These are phyloP conservation scores for Pseudocercospora fijiensis DNA, from an alignment of 2,329 filamentous ascomycete species.

Conservation along the genomic window DNA sequence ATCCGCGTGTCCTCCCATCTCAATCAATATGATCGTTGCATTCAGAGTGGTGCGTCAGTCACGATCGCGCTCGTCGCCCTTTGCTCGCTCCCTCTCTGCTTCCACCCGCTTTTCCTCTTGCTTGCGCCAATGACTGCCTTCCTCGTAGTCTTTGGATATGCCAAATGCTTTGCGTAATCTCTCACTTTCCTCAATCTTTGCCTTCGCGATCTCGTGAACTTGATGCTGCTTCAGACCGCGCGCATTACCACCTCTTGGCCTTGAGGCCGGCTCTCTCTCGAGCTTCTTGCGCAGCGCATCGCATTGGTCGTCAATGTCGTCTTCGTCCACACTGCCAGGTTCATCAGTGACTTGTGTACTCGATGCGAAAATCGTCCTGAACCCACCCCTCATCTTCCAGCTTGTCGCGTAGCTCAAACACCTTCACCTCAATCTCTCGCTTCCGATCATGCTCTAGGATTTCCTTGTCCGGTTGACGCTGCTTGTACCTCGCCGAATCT, in stretches of 20 bases:
- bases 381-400: conserved; percentile 84
- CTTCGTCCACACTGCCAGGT: conserved; percentile 67
- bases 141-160: conserved; percentile 80
- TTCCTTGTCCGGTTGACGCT: conserved; percentile 82
- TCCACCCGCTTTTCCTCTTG: conserved; percentile 66
- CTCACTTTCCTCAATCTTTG: conserved; percentile 95
- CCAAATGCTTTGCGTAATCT: conserved; percentile 80
- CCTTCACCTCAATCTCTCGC: conserved; percentile 86
- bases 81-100: conserved; percentile 27
- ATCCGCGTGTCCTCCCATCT: too few relatives aligned
- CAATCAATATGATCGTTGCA: too few relatives aligned
- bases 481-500: conserved; percentile 68
- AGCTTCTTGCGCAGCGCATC: conserved; percentile 66
- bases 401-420: conserved; percentile 83
- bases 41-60: conserved; percentile 23
- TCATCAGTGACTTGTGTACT: neutral
- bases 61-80: conserved; percentile 23
- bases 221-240: conserved; percentile 82
- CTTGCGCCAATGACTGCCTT: conserved; percentile 80
- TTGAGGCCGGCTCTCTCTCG: conserved; percentile 53
- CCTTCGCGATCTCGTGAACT: conserved; percentile 92
- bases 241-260: conserved; percentile 43
- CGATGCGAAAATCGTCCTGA: neutral
- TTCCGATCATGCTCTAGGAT: conserved; percentile 94
- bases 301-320: conserved; percentile 81